phyloP scores from a whole-genome alignment of 164 flowering plant species.

The Saururus chinensis region DNA sequence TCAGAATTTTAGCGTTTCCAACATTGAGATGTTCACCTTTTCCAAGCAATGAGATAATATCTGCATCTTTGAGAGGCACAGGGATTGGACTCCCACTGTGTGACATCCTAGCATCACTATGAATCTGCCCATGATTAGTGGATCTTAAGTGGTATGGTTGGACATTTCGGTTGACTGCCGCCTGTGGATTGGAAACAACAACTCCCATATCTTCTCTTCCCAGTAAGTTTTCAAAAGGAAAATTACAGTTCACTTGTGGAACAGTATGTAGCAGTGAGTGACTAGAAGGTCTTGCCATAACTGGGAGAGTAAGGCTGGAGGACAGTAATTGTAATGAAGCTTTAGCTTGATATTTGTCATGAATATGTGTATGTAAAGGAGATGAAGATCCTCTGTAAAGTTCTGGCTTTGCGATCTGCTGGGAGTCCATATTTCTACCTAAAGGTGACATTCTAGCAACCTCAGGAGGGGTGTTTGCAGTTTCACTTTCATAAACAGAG shows the following conservation, averaged over 20 bases:
- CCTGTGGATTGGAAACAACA: conserved; percentile 21
- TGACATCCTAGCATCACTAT: background rate
- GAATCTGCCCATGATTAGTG: background rate
- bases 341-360: conserved; percentile 13
- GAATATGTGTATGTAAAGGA: conserved; percentile 13
- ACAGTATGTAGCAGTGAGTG: conserved; percentile 9
- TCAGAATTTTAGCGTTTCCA: conserved; percentile 4
- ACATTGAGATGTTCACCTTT: conserved; percentile 11
- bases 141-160: no score
- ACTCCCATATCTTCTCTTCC: conserved; percentile 25
- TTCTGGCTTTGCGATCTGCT: conserved; percentile 18
- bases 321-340: conserved; percentile 14
- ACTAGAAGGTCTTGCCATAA: conserved; percentile 8
- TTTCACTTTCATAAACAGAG: conserved; percentile 11
- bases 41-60: conserved; percentile 12
- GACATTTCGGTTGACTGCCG: conserved; percentile 17
- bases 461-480: conserved; percentile 10
- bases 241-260: conserved; percentile 10
- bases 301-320: conserved; percentile 9
- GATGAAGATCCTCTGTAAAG: conserved; percentile 20
- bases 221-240: conserved; percentile 12
- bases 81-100: background rate
- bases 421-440: conserved; percentile 12
- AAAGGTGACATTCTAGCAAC: conserved; percentile 10
- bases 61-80: background rate